Conservation (phyloP, 164 flowering plant species). For the Pachysandra terminalis region DNA sequence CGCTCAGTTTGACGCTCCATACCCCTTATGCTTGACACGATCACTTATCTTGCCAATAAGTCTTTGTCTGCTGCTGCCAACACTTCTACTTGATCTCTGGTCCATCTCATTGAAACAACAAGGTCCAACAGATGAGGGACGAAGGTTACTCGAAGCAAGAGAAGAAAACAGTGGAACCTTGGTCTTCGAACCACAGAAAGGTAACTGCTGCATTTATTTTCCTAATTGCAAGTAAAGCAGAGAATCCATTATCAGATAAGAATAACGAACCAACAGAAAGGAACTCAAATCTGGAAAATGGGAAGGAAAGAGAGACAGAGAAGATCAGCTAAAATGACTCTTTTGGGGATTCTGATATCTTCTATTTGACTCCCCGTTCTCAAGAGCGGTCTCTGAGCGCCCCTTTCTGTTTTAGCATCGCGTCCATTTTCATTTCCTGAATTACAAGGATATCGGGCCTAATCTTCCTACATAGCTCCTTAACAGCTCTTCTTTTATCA, state of each 20-base stretch:
- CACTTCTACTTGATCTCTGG: slow-evolving; percentile 29
- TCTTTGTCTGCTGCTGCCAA: slow-evolving; percentile 7
- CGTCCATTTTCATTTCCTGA: no score
- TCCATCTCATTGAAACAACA: slow-evolving; percentile 8
- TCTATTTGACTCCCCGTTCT: no score
- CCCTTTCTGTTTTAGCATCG: no score
- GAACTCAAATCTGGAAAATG: not conserved
- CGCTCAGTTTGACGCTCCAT: no score
- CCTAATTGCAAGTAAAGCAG: slow-evolving; percentile 14
- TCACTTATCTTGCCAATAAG: slow-evolving; percentile 25
- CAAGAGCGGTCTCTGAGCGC: no score
- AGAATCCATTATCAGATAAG: slow-evolving; percentile 19
- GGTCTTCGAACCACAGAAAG: slow-evolving; percentile 3
- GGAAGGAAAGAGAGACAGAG: not conserved
- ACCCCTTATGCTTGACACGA: slow-evolving; percentile 15
- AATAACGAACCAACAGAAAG: slow-evolving; percentile 7
- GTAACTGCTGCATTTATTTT: slow-evolving; percentile 8
- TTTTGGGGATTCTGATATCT: no score
- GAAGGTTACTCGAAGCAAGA: not conserved
- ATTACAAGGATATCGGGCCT: no score
- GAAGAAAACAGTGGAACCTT: slow-evolving; percentile 1
- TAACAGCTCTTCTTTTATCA: no score
- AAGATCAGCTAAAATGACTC: not conserved
- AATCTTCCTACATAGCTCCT: no score
- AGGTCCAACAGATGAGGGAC: not conserved